Percentiles rank a stretch among this genome's conserved stretches.
Conservation (phyloP, 106 monocot species). For the Apostasia ramifera region DNA sequence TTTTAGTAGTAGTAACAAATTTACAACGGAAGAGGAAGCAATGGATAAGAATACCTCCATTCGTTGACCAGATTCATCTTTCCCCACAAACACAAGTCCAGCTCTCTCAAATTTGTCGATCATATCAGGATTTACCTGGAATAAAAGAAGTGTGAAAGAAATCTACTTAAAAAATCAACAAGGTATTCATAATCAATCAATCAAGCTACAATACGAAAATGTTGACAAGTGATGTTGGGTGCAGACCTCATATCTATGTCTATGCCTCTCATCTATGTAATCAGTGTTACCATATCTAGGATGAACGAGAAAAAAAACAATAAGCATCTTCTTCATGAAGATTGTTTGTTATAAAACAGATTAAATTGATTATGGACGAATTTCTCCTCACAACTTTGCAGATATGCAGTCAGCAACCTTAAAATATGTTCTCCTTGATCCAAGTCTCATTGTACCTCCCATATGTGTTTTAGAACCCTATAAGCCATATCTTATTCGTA, state of each 20-base stretch:
- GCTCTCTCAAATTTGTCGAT: constrained; percentile 45
- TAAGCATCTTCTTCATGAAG: not conserved
- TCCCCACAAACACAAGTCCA: constrained; percentile 65
- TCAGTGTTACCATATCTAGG: constrained; percentile 44
- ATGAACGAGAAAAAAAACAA: not conserved
- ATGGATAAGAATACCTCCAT: constrained; percentile 45
- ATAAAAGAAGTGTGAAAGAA: not conserved
- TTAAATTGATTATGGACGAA: not conserved
- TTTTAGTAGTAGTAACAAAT: not conserved
- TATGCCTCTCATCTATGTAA: constrained; percentile 63
- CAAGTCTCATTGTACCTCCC: constrained; percentile 82
- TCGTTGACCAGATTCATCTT: constrained; percentile 54
- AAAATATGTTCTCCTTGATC: constrained; percentile 60
- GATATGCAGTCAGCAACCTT: constrained; percentile 31
- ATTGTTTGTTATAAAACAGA: not conserved
- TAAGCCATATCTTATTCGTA: not conserved
- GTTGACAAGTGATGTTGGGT: not conserved
- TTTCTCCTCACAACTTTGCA: constrained; percentile 43
- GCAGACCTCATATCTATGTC: constrained; percentile 71
- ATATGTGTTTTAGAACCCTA: constrained; percentile 78
- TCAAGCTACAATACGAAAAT: not conserved
- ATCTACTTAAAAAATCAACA: not conserved
- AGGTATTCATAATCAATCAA: not conserved
- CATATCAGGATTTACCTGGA: constrained; percentile 71
- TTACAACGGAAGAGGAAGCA: not conserved